Evolutionary conservation across 352 stramenopile genomes (phyloP), one percentile per base, ranked within the genome.

Genomic region (Phytopythium vexans): DNA sequence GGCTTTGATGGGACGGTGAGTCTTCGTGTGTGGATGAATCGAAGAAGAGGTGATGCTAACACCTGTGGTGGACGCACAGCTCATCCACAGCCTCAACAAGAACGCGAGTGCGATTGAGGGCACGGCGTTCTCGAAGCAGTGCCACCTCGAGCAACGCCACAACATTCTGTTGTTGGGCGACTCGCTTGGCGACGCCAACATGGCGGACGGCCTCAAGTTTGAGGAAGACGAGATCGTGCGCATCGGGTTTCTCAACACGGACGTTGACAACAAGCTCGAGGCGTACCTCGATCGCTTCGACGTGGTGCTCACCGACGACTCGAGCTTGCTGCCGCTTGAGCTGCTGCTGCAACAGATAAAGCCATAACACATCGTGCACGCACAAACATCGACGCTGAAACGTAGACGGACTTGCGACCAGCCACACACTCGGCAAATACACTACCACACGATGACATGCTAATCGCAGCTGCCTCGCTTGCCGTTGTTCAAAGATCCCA

Each of bases 11-110:
- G 78, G 48, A 86, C 68, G 56, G 69, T 82, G 56, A 15, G 65
- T 44, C 21, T 38, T 48, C 3, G 8, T 15, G 21, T 41, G 37
- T 38, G 14, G 6, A 3, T 14, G 31, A 6, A 6, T 49, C 11
- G 41, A 31, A 32, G 14, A 14, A 8, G 16, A 27, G 21, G 21
- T 27, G 21, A 2, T 27, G 21, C 21, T 27, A 27, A 27, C 21
- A 27, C 21, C 21, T 27, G 21, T 54, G 27, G 52, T 59, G 27
- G 37, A 47, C 8, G 5, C 62, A 27, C 43, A 84, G 75, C 63
- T 93, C 49, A 91, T 93, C 51, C 81, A 93, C 62, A 86, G 70
- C 50, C 54, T 86, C 14, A 93, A 91, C 64, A 93, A 93, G 65
- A 88, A 88, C 36, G 79, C 80, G 4, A 86, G 62, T 52, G 80